Base-by-base conservation (phyloP, 352 stramenopile genomes). In the Phytophthora nicotianae region DNA sequence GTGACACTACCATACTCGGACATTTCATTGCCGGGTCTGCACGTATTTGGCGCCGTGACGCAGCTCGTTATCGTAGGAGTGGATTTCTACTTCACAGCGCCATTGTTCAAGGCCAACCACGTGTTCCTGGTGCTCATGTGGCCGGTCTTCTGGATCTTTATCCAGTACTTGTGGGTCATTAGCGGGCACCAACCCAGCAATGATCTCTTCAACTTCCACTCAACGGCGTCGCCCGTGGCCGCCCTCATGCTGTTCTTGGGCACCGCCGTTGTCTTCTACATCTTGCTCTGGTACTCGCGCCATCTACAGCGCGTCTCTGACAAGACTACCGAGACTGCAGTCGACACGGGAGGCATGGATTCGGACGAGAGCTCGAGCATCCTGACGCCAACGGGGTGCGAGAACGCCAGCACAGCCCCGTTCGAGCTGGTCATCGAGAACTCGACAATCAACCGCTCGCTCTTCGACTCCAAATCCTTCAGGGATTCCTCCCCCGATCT, bases 41-140 rank as follows among this genome's bases (percentile, higher is more conserved):
- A 75, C 14, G 60, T 72, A 5, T 66, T 79, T 24, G 74, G 71
- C 17, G 49, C 66, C 27, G 56, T 86, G 26, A 56, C 75, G 20
- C 80, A 86, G n/a, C 58, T 83, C 2, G 42, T 69, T n/a, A 55
- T 90, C 23, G 79, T 81, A 9, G 60, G 40, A 10, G 63, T 83
- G 26, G 80, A 88, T 32, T 88, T 88, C 59, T 85, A 81, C 67
- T 72, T 86, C 50, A 88, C 76, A 17, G 72, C 77, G n/a, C 74
- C 76, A 5, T 69, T 78, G 33, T 87, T 85, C 58, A 83, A 84
- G 45, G 62, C 76, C 17, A 87, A 83, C 57, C 80, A 87, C 65
- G 78, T 89, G 26, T 74, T 86, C 37, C 40, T 88, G 21, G 76
- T 76, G 56, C 56, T 88, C 43, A 59, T 86, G n/a, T 88, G 75